Evolutionary conservation across 306 rosid genomes (phyloP).

Genomic region (Prunus padus): DNA sequence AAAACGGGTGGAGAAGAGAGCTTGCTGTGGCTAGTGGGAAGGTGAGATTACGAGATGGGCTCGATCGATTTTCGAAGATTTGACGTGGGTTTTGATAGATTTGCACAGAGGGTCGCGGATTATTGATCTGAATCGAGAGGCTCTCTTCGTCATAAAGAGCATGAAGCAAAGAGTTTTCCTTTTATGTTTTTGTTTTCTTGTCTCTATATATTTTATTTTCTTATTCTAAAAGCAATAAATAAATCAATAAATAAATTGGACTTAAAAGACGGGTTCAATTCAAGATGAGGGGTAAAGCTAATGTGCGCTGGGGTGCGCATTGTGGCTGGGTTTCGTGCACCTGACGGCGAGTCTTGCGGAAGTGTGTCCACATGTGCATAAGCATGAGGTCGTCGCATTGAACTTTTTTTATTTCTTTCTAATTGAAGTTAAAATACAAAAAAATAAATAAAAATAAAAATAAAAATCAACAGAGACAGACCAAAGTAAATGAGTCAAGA

Average conservation of each 20-base stretch:
- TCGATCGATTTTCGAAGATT: constrained; percentile 44
- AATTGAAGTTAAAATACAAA: too few relatives aligned
- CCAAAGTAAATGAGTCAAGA: too few relatives aligned
- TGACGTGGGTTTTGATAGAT: constrained; percentile 69
- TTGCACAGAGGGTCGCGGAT: constrained; percentile 30
- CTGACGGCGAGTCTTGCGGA: constrained; percentile 21
- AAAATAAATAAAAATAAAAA: too few relatives aligned
- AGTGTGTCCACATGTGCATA: constrained; percentile 26
- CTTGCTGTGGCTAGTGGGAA: constrained; percentile 18
- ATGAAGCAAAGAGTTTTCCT: constrained; percentile 52
- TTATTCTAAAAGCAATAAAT: background rate
- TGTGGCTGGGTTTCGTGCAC: constrained; percentile 24
- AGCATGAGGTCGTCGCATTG: background rate
- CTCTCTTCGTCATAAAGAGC: constrained; percentile 59
- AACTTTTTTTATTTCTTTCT: background rate
- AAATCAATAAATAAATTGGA: background rate
- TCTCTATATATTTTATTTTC: background rate
- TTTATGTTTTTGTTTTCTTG: constrained; percentile 16
- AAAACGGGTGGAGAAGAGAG: constrained; percentile 20
- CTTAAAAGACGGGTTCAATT: constrained; percentile 28
- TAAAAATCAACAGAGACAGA: too few relatives aligned
- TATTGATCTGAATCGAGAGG: constrained; percentile 77
- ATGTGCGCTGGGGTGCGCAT: constrained; percentile 41
- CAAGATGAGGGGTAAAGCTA: constrained; percentile 30
- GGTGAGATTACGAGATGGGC: constrained; percentile 44